Conservation (phyloP, 139 green algal species). For the Coccomyxa sp. region DNA sequence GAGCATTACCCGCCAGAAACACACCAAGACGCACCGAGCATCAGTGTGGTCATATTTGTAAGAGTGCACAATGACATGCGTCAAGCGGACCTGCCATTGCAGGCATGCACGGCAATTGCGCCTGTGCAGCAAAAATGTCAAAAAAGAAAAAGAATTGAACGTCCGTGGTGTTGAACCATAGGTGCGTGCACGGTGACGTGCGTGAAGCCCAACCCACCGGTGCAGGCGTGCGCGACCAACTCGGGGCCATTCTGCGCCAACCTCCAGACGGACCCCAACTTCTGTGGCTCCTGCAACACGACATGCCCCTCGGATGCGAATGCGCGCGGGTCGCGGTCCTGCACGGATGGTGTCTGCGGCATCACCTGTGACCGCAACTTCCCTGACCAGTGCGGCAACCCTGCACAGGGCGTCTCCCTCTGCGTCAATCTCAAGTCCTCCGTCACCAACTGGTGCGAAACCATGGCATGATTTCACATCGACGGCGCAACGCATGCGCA, state of each 20-base stretch:
- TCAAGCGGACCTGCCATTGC: too few relatives aligned
- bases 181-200: not conserved
- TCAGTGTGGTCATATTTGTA: too few relatives aligned
- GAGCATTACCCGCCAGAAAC: too few relatives aligned
- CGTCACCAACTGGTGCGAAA: not conserved
- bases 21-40: too few relatives aligned
- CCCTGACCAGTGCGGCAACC: not conserved
- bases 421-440: not conserved
- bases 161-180: not conserved
- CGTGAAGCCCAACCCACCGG: not conserved
- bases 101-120: too few relatives aligned
- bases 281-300: not conserved
- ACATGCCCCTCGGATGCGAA: not conserved
- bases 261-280: slow-evolving; percentile 1
- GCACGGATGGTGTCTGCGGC: not conserved
- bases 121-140: too few relatives aligned
- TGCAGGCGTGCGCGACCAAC: not conserved
- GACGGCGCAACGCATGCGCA: not conserved
- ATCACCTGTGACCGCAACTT: not conserved
- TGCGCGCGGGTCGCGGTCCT: not conserved
- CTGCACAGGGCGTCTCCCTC: not conserved
- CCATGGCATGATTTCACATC: not conserved
- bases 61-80: too few relatives aligned
- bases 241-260: not conserved
- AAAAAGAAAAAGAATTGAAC: too few relatives aligned